These are phyloP conservation scores for Thielaviopsis ethacetica DNA, from an alignment of 2,329 filamentous ascomycete genomes.

Conservation along the genomic window DNA sequence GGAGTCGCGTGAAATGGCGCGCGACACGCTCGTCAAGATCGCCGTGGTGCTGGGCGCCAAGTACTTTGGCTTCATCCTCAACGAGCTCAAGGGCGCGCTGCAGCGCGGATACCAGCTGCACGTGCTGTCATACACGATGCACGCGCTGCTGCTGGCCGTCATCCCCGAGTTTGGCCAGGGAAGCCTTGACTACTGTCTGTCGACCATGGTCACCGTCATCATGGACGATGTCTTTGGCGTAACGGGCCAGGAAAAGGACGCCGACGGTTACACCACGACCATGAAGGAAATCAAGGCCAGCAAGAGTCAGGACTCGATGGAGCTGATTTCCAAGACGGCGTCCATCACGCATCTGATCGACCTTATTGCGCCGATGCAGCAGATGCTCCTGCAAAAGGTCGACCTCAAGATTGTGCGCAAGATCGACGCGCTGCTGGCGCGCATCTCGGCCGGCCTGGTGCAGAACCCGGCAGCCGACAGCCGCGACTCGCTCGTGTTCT, in stretches of 20 bases:
- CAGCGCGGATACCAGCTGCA: constrained; percentile 83
- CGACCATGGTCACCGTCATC: constrained; percentile 62
- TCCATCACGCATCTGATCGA: constrained; percentile 58
- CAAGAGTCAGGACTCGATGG: constrained; percentile 97
- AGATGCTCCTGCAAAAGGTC: constrained; percentile 67
- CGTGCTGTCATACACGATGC: constrained; percentile 86
- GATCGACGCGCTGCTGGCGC: constrained; percentile 72
- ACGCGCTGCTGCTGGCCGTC: constrained; percentile 68
- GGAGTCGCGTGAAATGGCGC: constrained; percentile 78
- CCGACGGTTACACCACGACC: constrained; percentile 82
- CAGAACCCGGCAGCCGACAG: constrained; percentile 66
- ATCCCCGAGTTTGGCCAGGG: constrained; percentile 61
- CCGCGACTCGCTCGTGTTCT: constrained; percentile 78
- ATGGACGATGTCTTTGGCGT: constrained; percentile 97
- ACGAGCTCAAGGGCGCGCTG: constrained; percentile 70
- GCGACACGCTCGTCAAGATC: constrained; percentile 76
- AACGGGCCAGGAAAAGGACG: constrained; percentile 89
- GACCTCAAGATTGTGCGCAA: constrained; percentile 72
- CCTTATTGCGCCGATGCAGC: constrained; percentile 62
- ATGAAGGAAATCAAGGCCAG: constrained; percentile 98
- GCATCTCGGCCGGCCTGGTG: constrained; percentile 68
- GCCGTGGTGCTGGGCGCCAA: constrained; percentile 61
- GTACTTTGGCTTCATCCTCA: constrained; percentile 85
- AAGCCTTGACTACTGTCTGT: constrained; percentile 75
- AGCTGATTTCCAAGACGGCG: constrained; percentile 69